phyloP scores from a whole-genome alignment of 257 asterid species.

The Nicotiana benthamiana region DNA sequence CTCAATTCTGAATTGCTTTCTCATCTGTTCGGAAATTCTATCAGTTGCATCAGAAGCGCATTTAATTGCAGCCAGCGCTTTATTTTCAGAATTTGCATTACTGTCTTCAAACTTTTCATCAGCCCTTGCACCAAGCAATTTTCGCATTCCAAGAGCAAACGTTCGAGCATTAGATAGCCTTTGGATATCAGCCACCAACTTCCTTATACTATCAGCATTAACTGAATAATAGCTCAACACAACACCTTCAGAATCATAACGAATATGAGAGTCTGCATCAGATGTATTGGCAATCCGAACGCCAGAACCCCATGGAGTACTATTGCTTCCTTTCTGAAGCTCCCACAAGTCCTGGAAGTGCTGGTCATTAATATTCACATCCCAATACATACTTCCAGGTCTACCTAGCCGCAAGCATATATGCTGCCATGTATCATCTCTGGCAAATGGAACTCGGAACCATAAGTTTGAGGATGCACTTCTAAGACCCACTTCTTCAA shows the following conservation, averaged over 20 bases:
- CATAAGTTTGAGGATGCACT: slow-evolving; percentile 87
- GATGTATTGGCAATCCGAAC: slow-evolving; percentile 94
- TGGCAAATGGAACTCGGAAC: slow-evolving; percentile 89
- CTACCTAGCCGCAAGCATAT: slow-evolving; percentile 90
- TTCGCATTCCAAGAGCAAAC: slow-evolving; percentile 86
- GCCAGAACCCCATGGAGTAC: slow-evolving; percentile 87
- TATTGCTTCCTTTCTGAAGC: slow-evolving; percentile 82
- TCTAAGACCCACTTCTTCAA: slow-evolving; percentile 92
- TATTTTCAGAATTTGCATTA: slow-evolving; percentile 41
- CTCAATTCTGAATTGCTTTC: slow-evolving; percentile 83
- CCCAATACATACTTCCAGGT: slow-evolving; percentile 99
- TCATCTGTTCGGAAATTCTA: slow-evolving; percentile 75
- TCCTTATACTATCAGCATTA: slow-evolving; percentile 87
- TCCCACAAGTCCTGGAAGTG: slow-evolving; percentile 89
- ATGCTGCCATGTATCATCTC: slow-evolving; percentile 78
- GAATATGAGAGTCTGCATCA: slow-evolving; percentile 94
- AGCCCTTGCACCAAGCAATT: slow-evolving; percentile 75
- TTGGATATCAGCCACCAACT: slow-evolving; percentile 82
- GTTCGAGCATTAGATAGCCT: slow-evolving; percentile 90
- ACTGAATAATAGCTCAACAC: slow-evolving; percentile 81
- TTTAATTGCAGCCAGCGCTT: slow-evolving; percentile 50
- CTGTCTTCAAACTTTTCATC: slow-evolving; percentile 72
- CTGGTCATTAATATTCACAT: slow-evolving; percentile 83
- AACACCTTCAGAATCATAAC: slow-evolving; percentile 92
- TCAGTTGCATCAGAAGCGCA: slow-evolving; percentile 44